These are phyloP conservation scores for Capsicum rhomboideum DNA, from an alignment of 257 asterid species.

Conservation along the genomic window DNA sequence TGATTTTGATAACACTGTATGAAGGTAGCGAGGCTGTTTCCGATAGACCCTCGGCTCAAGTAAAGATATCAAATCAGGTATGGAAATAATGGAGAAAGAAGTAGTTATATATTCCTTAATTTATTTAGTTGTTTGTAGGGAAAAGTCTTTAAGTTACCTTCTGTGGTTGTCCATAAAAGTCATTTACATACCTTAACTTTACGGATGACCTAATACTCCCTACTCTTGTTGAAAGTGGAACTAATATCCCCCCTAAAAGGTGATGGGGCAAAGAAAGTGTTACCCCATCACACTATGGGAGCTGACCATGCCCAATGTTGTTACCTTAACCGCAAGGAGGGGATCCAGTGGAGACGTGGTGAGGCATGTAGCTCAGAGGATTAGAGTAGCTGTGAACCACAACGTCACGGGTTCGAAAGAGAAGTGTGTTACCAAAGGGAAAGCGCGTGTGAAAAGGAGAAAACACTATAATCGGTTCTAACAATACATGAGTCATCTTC, in stretches of 20 bases:
- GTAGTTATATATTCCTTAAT: neutral
- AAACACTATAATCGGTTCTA: neutral
- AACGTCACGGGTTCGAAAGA: too few relatives aligned
- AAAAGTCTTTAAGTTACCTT: neutral
- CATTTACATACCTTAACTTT: neutral
- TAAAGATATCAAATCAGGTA: too few relatives aligned
- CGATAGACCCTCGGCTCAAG: too few relatives aligned
- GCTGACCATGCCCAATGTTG: too few relatives aligned
- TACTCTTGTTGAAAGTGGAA: neutral
- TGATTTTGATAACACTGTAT: too few relatives aligned
- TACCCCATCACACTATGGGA: neutral
- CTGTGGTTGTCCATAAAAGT: neutral
- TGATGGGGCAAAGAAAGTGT: neutral
- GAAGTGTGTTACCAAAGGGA: neutral
- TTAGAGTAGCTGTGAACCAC: too few relatives aligned
- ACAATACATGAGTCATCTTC: neutral
- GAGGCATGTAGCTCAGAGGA: too few relatives aligned
- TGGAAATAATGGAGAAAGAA: too few relatives aligned
- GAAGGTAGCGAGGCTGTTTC: too few relatives aligned
- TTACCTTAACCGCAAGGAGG: too few relatives aligned
- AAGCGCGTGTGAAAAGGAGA: neutral
- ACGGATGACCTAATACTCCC: neutral
- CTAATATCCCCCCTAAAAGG: neutral
- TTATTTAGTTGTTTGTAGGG: neutral
- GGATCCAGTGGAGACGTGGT: too few relatives aligned